A percentile compares a stretch with the other conserved stretches of the same genome.
Evolutionary conservation across 768 basidiomycete species (phyloP).

Genomic region (Phanerochaete sordida): DNA sequence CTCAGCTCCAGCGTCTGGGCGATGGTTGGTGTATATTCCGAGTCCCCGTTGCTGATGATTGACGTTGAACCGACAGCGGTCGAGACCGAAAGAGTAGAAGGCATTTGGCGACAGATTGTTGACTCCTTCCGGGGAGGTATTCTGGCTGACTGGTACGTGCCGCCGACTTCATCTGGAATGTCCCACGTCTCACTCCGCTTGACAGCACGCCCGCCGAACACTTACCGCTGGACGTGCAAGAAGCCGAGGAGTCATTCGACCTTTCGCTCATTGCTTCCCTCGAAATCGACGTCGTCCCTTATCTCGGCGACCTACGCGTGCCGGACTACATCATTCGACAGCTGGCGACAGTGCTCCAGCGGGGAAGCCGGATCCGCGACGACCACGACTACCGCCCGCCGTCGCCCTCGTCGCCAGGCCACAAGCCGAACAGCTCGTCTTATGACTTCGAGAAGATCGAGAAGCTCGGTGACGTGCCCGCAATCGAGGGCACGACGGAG

Average conservation of each 20-base stretch:
- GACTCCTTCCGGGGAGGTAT: conserved; percentile 82
- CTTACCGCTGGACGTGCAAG: conserved; percentile 63
- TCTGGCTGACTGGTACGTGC: conserved; percentile 75
- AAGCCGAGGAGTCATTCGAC: conserved; percentile 83
- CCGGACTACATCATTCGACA: conserved; percentile 68
- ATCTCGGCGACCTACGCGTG: conserved; percentile 63
- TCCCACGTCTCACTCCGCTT: not conserved
- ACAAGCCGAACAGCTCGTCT: not conserved
- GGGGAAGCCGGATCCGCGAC: conserved; percentile 64
- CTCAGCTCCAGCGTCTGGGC: conserved; percentile 47
- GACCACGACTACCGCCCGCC: conserved; percentile 18
- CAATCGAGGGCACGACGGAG: conserved; percentile 58
- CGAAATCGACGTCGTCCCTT: conserved; percentile 77
- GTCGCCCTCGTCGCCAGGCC: conserved; percentile 14
- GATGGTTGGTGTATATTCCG: conserved; percentile 37
- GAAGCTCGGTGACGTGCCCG: conserved; percentile 32
- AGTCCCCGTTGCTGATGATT: not conserved
- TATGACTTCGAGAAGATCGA: conserved; percentile 14
- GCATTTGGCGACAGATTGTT: conserved; percentile 81
- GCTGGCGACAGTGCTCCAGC: conserved; percentile 67
- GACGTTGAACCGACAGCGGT: conserved; percentile 38
- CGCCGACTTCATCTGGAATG: not conserved
- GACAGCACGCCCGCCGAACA: conserved; percentile 53
- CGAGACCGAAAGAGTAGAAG: conserved; percentile 62
- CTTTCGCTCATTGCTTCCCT: conserved; percentile 72